These are phyloP conservation scores for Pleurotus eryngii DNA, from an alignment of 768 basidiomycete genomes.

Conservation along the genomic window DNA sequence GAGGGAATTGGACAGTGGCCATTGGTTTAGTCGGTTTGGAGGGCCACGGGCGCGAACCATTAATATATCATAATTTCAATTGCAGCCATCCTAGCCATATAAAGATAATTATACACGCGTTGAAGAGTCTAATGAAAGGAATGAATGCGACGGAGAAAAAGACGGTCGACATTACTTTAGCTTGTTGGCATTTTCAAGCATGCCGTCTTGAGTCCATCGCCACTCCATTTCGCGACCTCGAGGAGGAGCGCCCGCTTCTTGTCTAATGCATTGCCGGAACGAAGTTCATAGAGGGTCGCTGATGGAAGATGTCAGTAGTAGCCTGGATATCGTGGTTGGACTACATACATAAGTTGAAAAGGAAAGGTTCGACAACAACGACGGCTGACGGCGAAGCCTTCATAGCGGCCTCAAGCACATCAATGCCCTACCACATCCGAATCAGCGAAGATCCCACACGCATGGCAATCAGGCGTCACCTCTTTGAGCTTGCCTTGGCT, in stretches of 20 bases:
- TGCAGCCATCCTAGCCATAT: too few relatives aligned
- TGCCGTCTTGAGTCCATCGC: constrained; percentile 73
- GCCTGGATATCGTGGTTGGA: background rate
- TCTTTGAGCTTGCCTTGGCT: constrained; percentile 72
- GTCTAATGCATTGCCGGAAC: constrained; percentile 65
- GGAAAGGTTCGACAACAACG: constrained; percentile 75
- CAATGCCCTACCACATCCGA: constrained; percentile 51
- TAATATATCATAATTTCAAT: too few relatives aligned
- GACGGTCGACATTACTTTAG: constrained; percentile 12
- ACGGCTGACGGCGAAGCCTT: constrained; percentile 64
- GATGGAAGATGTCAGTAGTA: background rate
- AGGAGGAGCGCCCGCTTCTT: constrained; percentile 74
- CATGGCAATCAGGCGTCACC: constrained; percentile 32
- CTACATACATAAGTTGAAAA: constrained; percentile 78
- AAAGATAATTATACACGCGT: too few relatives aligned
- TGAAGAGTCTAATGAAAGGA: too few relatives aligned
- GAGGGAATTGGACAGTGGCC: too few relatives aligned
- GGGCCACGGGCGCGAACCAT: too few relatives aligned
- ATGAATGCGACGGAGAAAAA: too few relatives aligned
- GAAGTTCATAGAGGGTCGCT: constrained; percentile 85
- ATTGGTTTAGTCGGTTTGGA: too few relatives aligned
- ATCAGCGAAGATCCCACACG: background rate
- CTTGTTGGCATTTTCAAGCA: constrained; percentile 78
- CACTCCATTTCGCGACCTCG: constrained; percentile 83
- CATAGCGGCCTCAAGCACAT: constrained; percentile 62